phyloP scores from a whole-genome alignment of 163 green algal species.

The Volvox carteri region DNA sequence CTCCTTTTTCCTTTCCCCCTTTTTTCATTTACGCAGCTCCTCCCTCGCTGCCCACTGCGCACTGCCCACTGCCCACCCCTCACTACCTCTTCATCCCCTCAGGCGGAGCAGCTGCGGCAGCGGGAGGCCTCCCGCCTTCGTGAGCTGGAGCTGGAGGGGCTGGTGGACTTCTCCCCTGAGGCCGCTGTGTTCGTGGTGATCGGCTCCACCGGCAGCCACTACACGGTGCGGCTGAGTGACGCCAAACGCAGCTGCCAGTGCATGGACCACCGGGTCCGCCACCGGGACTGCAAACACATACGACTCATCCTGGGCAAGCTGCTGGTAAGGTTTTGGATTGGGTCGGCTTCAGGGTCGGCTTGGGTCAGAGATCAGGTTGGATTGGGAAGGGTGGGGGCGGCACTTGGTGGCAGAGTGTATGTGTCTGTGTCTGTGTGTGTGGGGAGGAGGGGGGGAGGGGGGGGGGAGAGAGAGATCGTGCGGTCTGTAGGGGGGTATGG shows the following conservation, averaged over 20 bases:
- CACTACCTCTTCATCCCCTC: too few species aligned
- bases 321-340: background rate
- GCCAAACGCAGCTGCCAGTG: slow-evolving; percentile 64
- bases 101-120: slow-evolving; percentile 3
- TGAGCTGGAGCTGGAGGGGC: slow-evolving; percentile 66
- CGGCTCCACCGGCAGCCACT: slow-evolving; percentile 70
- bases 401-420: too few species aligned
- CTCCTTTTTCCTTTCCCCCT: background rate
- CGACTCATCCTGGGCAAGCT: slow-evolving; percentile 60
- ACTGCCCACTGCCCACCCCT: too few species aligned
- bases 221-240: slow-evolving; percentile 63
- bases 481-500: too few species aligned
- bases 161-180: slow-evolving; percentile 58
- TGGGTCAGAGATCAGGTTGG: too few species aligned
- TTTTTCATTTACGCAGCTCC: background rate
- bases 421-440: too few species aligned
- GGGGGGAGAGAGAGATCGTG: too few species aligned
- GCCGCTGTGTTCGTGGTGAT: slow-evolving; percentile 49
- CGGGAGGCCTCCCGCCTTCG: slow-evolving; percentile 29
- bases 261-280: slow-evolving; percentile 68
- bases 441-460: too few species aligned
- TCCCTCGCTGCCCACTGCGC: too few species aligned
- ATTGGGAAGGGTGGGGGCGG: too few species aligned
- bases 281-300: slow-evolving; percentile 74
- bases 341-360: too few species aligned